Evolutionary conservation across 2,329 filamentous ascomycete species (phyloP), one percentile per base, ranked within the genome.

Genomic region (Talaromyces amestolkiae): DNA sequence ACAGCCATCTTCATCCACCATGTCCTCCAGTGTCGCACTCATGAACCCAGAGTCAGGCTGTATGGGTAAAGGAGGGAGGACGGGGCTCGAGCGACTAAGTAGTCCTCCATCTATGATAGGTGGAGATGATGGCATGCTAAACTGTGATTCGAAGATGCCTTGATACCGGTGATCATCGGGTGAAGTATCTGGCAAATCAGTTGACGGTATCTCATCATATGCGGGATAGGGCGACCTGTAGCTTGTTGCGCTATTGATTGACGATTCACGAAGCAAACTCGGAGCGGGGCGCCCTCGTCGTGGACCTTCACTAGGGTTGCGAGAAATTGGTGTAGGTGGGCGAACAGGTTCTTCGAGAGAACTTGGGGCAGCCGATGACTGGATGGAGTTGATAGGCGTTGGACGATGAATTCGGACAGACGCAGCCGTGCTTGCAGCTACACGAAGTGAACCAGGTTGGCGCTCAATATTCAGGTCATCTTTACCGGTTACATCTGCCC

Each of bases 361-460:
- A 35, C 72, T 72, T 63, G 76, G 69, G 58, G 71, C 71, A 19
- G 70, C 69, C 35, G 72, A 33, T 31, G 45, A 68, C 22, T 75
- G 70, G 9, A 73, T 69, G 45, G 80, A 78, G 63, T 81, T 80
- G 31, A 81, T 69, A 7, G 80, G 78, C 3, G 91, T 84, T 3
- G 94, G 94, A 53, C 93, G 87, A 76, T 97, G 91, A 58, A 89
- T 89, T 51, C 94, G 90, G 66, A 98, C 84, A 5, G 93, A 97
- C 49, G 92, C 92, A 53, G 93, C 90, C 17, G 91, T 96, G 75
- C 92, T 96, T 56, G 94, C 94, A 67, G 91, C 89, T n/a, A 97
- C 92, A 58, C 93, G 87, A 31, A 98, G 82, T 3, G 92, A 96
- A 58, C 95, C 92, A 10, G 88, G 86, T 35, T 88, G 88, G 45